phyloP scores from a whole-genome alignment of 140 eudicot genomes.

The Oenanthe javanica region DNA sequence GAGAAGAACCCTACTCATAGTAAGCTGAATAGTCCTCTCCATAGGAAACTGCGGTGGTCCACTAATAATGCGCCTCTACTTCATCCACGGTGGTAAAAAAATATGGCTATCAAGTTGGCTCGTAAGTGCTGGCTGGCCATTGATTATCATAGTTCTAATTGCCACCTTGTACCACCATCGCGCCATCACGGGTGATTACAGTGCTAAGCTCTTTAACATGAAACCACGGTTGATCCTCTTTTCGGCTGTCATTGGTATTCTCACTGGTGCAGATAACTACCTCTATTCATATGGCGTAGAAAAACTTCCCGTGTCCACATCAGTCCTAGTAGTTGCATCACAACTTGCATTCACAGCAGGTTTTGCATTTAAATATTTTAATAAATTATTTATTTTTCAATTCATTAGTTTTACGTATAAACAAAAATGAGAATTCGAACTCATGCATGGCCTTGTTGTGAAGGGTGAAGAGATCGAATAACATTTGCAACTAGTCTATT shows the following conservation, averaged over 20 bases:
- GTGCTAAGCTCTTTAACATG: too few species aligned
- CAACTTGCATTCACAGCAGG: conserved; percentile 49
- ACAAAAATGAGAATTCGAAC: too few species aligned
- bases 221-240: conserved; percentile 14
- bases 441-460: too few species aligned
- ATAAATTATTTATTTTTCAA: too few species aligned
- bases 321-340: conserved; percentile 34
- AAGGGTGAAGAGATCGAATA: too few species aligned
- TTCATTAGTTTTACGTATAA: too few species aligned
- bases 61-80: conserved; percentile 32
- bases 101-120: conserved; percentile 41
- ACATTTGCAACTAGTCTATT: too few species aligned
- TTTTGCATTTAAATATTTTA: too few species aligned
- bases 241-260: conserved; percentile 22
- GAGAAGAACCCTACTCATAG: conserved; percentile 24
- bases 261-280: conserved; percentile 30
- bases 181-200: conserved; percentile 5
- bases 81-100: conserved; percentile 40
- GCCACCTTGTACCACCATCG: conserved; percentile 22
- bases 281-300: conserved; percentile 37
- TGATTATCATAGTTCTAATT: conserved; percentile 24
- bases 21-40: conserved; percentile 22
- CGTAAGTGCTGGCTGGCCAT: conserved; percentile 43
- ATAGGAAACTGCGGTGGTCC: conserved; percentile 57
- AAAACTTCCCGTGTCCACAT: conserved; percentile 39